A percentile compares a stretch with the other conserved stretches of the same genome.
These are phyloP conservation scores for Pyricularia pennisetigena DNA, from an alignment of 2,329 filamentous ascomycete genomes.

Conservation along the genomic window DNA sequence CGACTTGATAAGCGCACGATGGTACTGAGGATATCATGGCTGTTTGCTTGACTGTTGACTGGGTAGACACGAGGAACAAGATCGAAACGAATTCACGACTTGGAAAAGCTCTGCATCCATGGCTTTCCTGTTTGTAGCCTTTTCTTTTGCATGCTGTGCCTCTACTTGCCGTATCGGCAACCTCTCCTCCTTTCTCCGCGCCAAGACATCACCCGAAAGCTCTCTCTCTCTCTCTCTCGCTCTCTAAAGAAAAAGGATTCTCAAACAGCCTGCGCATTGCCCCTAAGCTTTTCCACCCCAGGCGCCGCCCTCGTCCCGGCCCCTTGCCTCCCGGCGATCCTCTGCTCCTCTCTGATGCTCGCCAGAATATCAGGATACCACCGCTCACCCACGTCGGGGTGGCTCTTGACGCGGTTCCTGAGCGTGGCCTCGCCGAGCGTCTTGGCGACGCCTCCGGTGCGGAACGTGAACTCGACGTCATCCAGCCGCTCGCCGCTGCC, in stretches of 20 bases:
- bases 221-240: too few species aligned
- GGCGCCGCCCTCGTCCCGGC: conserved; percentile 14
- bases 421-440: conserved; percentile 75
- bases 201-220: neutral
- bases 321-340: conserved; percentile 21
- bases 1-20: neutral
- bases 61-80: conserved; percentile 3
- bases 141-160: neutral
- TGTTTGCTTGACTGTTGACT: neutral
- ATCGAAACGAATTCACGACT: neutral
- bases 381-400: conserved; percentile 75
- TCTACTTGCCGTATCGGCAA: neutral
- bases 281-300: conserved; percentile 8
- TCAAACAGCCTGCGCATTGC: conserved; percentile 13
- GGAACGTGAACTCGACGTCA: conserved; percentile 82
- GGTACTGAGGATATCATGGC: neutral
- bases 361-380: conserved; percentile 62
- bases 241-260: too few species aligned
- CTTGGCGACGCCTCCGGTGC: conserved; percentile 54
- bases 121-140: neutral
- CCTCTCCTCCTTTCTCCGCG: neutral
- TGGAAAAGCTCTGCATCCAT: neutral
- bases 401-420: conserved; percentile 76
- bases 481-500: conserved; percentile 51
- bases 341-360: conserved; percentile 49